Conservation (phyloP, 345 rosid genomes). For the Brassica carinata region DNA sequence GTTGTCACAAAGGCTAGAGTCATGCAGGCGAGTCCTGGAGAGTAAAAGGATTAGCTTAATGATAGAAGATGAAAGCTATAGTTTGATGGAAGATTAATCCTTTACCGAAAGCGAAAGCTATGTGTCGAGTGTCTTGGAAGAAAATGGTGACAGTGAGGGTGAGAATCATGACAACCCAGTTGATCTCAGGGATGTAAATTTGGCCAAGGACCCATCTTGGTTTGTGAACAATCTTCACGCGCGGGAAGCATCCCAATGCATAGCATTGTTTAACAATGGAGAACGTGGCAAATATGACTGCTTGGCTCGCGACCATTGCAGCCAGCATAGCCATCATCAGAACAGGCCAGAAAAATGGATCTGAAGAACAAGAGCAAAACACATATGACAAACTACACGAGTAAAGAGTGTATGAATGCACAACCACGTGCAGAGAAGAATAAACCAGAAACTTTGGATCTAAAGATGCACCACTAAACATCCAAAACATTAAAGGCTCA, state of each 20-base stretch:
- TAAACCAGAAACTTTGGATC: conserved; percentile 17
- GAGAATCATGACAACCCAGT: conserved; percentile 92
- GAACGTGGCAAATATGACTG: conserved; percentile 76
- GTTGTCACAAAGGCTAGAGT: conserved; percentile 67
- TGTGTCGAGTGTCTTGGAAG: conserved; percentile 56
- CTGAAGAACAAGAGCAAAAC: conserved; percentile 46
- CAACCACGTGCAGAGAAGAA: conserved; percentile 20
- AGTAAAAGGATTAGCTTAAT: conserved; percentile 16
- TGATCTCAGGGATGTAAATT: conserved; percentile 91
- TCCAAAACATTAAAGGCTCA: conserved; percentile 10
- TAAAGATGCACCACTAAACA: background rate
- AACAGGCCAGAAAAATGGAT: conserved; percentile 75
- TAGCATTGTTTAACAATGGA: conserved; percentile 81
- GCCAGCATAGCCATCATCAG: conserved; percentile 73
- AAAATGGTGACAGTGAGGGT: conserved; percentile 67
- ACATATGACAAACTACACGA: conserved; percentile 19
- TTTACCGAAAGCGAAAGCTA: conserved; percentile 88
- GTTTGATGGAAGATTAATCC: conserved; percentile 25
- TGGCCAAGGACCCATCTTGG: conserved; percentile 81
- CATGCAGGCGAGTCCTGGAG: conserved; percentile 82
- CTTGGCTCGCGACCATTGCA: conserved; percentile 84
- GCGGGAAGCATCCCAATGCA: conserved; percentile 92
- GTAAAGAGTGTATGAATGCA: background rate
- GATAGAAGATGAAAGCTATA: background rate
- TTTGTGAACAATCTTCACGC: conserved; percentile 85